phyloP scores from a whole-genome alignment of 495 filamentous ascomycete species.

The Thozetella sp. region DNA sequence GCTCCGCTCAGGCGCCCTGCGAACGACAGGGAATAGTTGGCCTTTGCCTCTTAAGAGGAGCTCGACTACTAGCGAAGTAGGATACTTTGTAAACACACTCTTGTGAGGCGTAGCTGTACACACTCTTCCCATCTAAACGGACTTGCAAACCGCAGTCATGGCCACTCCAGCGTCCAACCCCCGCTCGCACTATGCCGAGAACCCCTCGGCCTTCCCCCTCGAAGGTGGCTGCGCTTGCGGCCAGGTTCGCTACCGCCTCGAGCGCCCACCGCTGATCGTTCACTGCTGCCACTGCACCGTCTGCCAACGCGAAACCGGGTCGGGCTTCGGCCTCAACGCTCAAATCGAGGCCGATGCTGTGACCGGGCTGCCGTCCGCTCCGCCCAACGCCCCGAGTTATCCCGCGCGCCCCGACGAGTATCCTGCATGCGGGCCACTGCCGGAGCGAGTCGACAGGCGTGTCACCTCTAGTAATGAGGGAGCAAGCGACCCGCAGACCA shows the following conservation, averaged over 20 bases:
- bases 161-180: neutral
- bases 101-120: neutral
- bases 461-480: neutral
- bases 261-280: constrained; percentile 6
- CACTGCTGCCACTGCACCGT: constrained; percentile 34
- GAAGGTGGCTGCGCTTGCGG: constrained; percentile 12
- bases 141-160: too few relatives aligned
- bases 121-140: neutral
- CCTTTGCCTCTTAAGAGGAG: too few relatives aligned
- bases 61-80: too few relatives aligned
- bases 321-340: constrained; percentile 31
- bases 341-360: constrained; percentile 7
- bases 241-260: constrained; percentile 5
- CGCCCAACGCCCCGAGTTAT: constrained; percentile 1
- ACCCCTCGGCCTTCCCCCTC: constrained; percentile 9
- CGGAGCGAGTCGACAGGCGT: neutral
- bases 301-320: constrained; percentile 36
- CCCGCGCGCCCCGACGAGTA: neutral
- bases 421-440: neutral
- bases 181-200: constrained; percentile 5
- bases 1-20: too few relatives aligned
- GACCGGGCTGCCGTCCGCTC: constrained; percentile 1
- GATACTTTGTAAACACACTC: too few relatives aligned
- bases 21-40: too few relatives aligned
- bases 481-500: neutral